These are phyloP conservation scores for Ceratobasidium sp. DNA, from an alignment of 1,284 basidiomycete species.

Conservation along the genomic window DNA sequence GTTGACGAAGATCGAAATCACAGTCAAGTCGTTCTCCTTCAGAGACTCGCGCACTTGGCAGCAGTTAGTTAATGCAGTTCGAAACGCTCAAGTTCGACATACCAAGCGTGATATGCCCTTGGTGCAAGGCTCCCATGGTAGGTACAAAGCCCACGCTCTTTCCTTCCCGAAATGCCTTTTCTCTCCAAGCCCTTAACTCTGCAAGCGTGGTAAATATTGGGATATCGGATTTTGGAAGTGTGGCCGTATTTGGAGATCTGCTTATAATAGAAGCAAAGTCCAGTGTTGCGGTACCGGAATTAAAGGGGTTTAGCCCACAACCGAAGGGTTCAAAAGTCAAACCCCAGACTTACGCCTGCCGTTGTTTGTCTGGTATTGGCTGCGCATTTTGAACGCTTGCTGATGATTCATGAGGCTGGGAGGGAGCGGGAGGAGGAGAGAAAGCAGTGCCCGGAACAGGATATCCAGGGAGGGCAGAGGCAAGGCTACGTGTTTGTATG, in stretches of 20 bases:
- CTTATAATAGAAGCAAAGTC: not conserved
- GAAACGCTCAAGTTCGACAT: constrained; percentile 49
- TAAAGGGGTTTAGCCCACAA: not conserved
- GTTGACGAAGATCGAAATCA: constrained; percentile 97
- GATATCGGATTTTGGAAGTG: constrained; percentile 66
- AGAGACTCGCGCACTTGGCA: constrained; percentile 68
- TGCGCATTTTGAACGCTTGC: not conserved
- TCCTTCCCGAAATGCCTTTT: constrained; percentile 65
- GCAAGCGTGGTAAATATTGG: constrained; percentile 79
- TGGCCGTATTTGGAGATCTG: not conserved
- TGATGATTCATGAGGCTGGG: not conserved
- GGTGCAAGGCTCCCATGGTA: constrained; percentile 97
- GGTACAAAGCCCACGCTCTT: constrained; percentile 90
- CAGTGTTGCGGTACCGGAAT: not conserved
- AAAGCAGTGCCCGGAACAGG: constrained; percentile 31
- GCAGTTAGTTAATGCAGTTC: not conserved
- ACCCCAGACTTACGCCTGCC: not conserved
- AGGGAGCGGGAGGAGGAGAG: constrained; percentile 35
- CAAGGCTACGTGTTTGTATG: not conserved
- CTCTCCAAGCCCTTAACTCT: constrained; percentile 81
- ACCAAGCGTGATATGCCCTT: constrained; percentile 93
- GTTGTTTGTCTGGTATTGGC: not conserved
- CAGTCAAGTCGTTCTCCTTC: constrained; percentile 82
- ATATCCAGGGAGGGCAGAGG: constrained; percentile 29
- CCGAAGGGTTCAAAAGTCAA: not conserved